These are phyloP conservation scores for Solanum phureja DNA, from an alignment of 257 asterid genomes.

Conservation along the genomic window DNA sequence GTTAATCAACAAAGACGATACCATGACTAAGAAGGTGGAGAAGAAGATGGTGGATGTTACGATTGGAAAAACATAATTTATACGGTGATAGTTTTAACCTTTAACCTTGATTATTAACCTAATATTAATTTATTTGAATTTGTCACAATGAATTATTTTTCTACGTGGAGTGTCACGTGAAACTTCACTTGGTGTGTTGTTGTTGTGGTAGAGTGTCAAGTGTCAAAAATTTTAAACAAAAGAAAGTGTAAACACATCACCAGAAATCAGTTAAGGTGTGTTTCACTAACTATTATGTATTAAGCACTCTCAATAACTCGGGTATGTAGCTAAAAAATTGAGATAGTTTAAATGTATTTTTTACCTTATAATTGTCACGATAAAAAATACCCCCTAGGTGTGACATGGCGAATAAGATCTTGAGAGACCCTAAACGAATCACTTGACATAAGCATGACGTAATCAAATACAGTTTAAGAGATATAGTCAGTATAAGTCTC, in stretches of 20 bases:
- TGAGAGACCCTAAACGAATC: neutral
- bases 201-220: neutral
- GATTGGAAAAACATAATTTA: neutral
- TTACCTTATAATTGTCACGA: neutral
- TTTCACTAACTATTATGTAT: neutral
- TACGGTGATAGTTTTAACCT: neutral
- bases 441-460: neutral
- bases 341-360: neutral
- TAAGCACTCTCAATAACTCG: no score
- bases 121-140: no score
- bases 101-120: neutral
- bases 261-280: neutral
- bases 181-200: neutral
- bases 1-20: no score
- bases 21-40: neutral
- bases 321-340: neutral
- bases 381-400: neutral
- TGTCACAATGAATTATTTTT: no score
- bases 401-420: neutral
- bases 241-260: neutral
- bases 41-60: neutral
- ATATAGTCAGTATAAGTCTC: no score
- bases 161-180: neutral
- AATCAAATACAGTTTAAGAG: no score
- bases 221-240: no score